These are phyloP conservation scores for Pichia sp. DNA, from an alignment of 1,139 yeast genomes.

Conservation along the genomic window DNA sequence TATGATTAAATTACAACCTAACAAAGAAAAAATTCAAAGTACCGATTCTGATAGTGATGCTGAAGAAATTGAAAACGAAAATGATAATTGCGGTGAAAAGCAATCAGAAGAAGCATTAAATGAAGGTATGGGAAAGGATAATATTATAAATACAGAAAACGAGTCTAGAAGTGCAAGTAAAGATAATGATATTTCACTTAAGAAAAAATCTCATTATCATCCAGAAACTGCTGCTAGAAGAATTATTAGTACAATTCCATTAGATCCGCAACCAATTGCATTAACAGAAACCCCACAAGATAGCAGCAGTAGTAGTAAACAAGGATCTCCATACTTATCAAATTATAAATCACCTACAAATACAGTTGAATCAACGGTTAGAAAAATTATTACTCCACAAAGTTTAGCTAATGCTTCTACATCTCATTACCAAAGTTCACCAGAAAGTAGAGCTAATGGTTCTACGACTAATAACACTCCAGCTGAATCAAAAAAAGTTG, in stretches of 20 bases:
- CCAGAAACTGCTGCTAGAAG: constrained; percentile 68
- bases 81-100: not conserved
- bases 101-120: not conserved
- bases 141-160: not conserved
- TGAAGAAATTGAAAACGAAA: constrained; percentile 28
- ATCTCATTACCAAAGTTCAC: constrained; percentile 3
- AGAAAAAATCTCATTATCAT: constrained; percentile 29
- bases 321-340: constrained; percentile 21
- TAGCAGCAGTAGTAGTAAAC: constrained; percentile 17
- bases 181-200: constrained; percentile 12
- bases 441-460: not conserved
- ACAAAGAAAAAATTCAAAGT: constrained; percentile 24
- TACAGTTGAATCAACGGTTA: not conserved
- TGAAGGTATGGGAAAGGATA: too few relatives aligned
- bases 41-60: constrained; percentile 21
- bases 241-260: constrained; percentile 69
- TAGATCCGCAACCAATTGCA: constrained; percentile 72
- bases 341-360: constrained; percentile 14
- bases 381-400: constrained; percentile 12
- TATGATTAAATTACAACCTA: constrained; percentile 53
- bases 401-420: constrained; percentile 2
- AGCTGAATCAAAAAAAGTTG: not conserved
- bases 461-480: not conserved
- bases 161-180: constrained; percentile 8
- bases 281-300: constrained; percentile 22